A percentile compares a stretch with the other conserved stretches of the same genome.
Evolutionary conservation across 331 rosid genomes (phyloP).

Genomic region (Dryas integrifolia): DNA sequence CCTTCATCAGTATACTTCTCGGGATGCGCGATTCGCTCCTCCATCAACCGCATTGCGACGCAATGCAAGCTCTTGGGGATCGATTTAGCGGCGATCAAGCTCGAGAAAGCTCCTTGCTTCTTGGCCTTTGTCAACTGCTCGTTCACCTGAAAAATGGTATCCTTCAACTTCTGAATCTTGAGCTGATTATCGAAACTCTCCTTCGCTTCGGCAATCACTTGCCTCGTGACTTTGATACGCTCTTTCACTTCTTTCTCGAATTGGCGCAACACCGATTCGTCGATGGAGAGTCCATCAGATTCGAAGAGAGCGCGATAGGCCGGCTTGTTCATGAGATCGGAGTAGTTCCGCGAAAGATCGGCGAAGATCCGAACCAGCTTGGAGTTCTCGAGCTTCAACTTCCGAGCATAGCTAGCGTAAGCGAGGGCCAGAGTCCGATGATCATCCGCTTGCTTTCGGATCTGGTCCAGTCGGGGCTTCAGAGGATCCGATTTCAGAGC

Average conservation of each 20-base stretch:
- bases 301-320: constrained; percentile 45
- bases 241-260: constrained; percentile 94
- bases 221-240: constrained; percentile 70
- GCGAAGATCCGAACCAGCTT: constrained; percentile 78
- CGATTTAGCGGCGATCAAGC: constrained; percentile 88
- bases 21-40: constrained; percentile 84
- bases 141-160: constrained; percentile 79
- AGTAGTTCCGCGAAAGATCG: constrained; percentile 67
- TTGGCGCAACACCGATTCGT: constrained; percentile 66
- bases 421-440: constrained; percentile 67
- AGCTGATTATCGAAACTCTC: constrained; percentile 92
- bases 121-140: constrained; percentile 84
- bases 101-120: constrained; percentile 96
- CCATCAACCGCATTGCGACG: constrained; percentile 88
- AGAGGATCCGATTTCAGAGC: constrained; percentile 88
- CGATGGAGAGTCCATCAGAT: constrained; percentile 50
- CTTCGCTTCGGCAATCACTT: constrained; percentile 76
- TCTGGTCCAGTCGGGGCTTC: constrained; percentile 84
- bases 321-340: constrained; percentile 70
- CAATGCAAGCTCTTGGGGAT: constrained; percentile 94
- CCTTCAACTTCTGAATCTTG: constrained; percentile 93
- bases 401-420: constrained; percentile 80
- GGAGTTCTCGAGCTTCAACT: constrained; percentile 86
- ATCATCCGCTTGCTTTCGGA: constrained; percentile 92
- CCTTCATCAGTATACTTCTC: constrained; percentile 76